Evolutionary conservation across 208 protist genomes (phyloP), one percentile per base, ranked within the genome.

Genomic region (Leishmania gerbilli): DNA sequence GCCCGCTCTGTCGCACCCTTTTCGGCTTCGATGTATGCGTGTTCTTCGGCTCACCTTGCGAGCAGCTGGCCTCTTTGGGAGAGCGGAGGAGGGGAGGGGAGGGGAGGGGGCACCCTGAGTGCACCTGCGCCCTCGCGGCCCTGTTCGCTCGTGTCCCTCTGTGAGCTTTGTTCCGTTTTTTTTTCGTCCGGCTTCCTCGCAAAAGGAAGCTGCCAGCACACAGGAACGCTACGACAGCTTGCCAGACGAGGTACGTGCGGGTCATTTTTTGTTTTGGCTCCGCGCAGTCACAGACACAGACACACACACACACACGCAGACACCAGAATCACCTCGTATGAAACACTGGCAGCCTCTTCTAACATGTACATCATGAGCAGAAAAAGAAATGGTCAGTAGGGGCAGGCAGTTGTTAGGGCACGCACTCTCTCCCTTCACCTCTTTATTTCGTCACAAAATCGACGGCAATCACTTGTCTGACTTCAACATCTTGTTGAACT

Each of bases 401-500:
- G 17, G 31, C 6, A 34, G 34, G n/a, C 0, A 53, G 64, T 15
- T 27, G 13, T 37, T 15, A n/a, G 53, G n/a, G 40, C 51, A 56
- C n/a, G 17, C 8, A 15, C 51, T 17, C 72, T 27, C 51, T 1
- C 31, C 19, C 42, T 8, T 65, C n/a, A 40, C 7, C 7, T 75
- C 55, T 76, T 78, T 78, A 24, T 34, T 60, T 75, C 62, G 11
- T 9, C 62, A 51, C 40, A 74, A 53, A 74, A 31, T 69, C 74
- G 82, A 65, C 76, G 24, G 45, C 21, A 11, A 24, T 79, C 77
- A 87, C 55, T 85, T 87, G 24, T 85, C 81, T 24, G 86, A 72
- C 51, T 88, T 71, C 64, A 99, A 95, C 96, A 99, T 99, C 34
- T 86, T 88, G 65, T 98, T 88, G 76, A 99, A 99, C 81, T 99